Base-by-base conservation (phyloP, 2,329 filamentous ascomycete genomes). In the Calcarisporium arbuscula region DNA sequence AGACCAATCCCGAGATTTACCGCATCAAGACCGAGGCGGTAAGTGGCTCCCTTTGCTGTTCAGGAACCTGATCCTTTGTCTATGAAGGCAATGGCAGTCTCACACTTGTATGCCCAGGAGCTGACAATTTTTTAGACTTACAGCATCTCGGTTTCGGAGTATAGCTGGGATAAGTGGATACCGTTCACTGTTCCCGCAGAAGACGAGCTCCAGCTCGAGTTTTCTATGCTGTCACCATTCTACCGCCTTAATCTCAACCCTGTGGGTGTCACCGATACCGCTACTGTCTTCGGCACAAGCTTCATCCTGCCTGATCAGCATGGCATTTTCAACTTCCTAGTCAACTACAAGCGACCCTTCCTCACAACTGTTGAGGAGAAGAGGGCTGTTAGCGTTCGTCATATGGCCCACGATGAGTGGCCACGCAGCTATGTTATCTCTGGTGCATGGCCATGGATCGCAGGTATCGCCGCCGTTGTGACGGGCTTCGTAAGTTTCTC, bases 201-300 rank as follows among this genome's bases (percentile, higher is more conserved):
- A 42, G 92, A 98, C 57, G 72, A 69, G 19, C 57, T 98, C 21
- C 92, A 98, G 62, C 85, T 98, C 42, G 92, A 98, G 62, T 95
- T 96, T 70, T 89, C 81, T 67, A 98, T 96, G 92, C 82, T 98
- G 30, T 95, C 90, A 2, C 90, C 92, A 37, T 96, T 95, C 77
- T 83, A 95, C 67, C 89, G 92, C 27, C 73, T 96, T 21, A 70
- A 79, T 40, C 79, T 98, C 20, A 51, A 65, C 8, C 74, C 77
- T 11, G 58, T 68, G 8, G 60, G 63, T 20, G 69, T 68, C 18
- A 82, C 79, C 2, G 61, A 70, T 35, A 80, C 85, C 50, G 78
- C 80, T 44, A 81, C 85, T 32, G 72, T 84, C 42, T 98, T 82
- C 68, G 72, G 74, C 43, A 72, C 76, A 29, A 72, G 76, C 17